Evolutionary conservation across 2,329 filamentous ascomycete genomes (phyloP), one percentile per base, ranked within the genome.

Genomic region (Rugonectria rugulosa): DNA sequence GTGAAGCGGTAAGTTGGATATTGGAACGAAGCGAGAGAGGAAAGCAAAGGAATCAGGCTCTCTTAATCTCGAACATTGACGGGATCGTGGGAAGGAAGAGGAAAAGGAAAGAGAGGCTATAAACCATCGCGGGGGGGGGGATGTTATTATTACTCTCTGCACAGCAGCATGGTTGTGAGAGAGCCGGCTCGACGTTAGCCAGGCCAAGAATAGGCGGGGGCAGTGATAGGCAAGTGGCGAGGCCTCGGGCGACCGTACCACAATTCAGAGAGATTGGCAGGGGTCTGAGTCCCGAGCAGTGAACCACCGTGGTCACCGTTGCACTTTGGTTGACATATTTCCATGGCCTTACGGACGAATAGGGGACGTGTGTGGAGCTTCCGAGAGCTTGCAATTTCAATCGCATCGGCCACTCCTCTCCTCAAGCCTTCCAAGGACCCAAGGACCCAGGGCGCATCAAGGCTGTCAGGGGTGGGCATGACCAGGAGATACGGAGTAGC

Each of bases 1-100:
- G 87, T 91, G 89, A 91, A 91, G 88, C 88, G 88, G 88, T 88
- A 66, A 70, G 76, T 80, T 72, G 67, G 68, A 60, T 65, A 70
- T 62, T 66, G 68, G 72, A 71, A 72, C 68, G 68, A 74, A 79
- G 79, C 73, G 73, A 79, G 77, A 77, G 71, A 77, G 75, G 79
- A 81, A 80, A 81, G 77, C 75, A 74, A 72, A 67, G 66, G 57
- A 61, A 62, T 72, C 70, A 72, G 74, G 75, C 77, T 75, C 76
- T 74, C 76, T 78, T 79, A 76, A 77, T 79, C 77, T 73, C 70
- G 80, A 81, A 75, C 19, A 72, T 78, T 72, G 73, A 72, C 71
- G 71, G 72, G 75, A 76, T 75, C 76, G 71, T 71, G 68, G 70
- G 70, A 69, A 70, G 68, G 66, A 60, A 56, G 57, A 68, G 65